Percentiles rank a stretch among this genome's conserved stretches.
Evolutionary conservation across 495 filamentous ascomycete species (phyloP).

Genomic region (Aspergillus sclerotiicarbonarius): DNA sequence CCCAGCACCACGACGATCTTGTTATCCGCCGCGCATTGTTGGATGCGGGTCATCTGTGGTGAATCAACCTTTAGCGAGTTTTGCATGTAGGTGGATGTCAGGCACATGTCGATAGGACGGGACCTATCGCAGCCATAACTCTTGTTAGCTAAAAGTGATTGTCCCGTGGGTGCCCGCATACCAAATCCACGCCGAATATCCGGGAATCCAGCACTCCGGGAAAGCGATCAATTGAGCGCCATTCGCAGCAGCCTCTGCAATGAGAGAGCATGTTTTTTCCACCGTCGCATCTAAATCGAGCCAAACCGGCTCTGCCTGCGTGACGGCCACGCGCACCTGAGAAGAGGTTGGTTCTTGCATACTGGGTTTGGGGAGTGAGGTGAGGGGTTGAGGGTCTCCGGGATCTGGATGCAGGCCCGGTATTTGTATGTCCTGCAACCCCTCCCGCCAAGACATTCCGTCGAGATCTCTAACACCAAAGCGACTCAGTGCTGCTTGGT

Average conservation of each 20-base stretch:
- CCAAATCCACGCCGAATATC: constrained; percentile 61
- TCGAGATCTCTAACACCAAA: too few relatives aligned
- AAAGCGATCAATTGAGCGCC: constrained; percentile 54
- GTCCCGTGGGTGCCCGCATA: constrained; percentile 22
- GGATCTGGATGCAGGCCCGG: too few relatives aligned
- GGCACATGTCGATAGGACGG: constrained; percentile 43
- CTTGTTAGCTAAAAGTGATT: neutral
- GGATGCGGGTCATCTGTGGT: constrained; percentile 47
- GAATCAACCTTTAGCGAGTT: constrained; percentile 49
- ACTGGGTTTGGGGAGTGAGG: too few relatives aligned
- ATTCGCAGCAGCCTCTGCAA: constrained; percentile 50
- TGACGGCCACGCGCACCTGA: constrained; percentile 42
- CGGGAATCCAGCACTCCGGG: constrained; percentile 55
- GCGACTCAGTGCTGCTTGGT: too few relatives aligned
- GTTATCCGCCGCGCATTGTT: constrained; percentile 36
- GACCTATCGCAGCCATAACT: constrained; percentile 26
- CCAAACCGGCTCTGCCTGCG: constrained; percentile 55
- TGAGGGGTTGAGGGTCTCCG: too few relatives aligned
- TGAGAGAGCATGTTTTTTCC: constrained; percentile 49
- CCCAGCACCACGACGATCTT: constrained; percentile 50
- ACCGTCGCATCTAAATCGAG: constrained; percentile 49
- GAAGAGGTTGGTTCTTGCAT: neutral
- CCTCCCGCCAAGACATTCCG: too few relatives aligned
- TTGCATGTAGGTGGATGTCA: constrained; percentile 46
- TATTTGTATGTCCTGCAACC: too few relatives aligned